Evolutionary conservation across 768 basidiomycete species (phyloP), one percentile per base, ranked within the genome.

Genomic region (Russula virescens): DNA sequence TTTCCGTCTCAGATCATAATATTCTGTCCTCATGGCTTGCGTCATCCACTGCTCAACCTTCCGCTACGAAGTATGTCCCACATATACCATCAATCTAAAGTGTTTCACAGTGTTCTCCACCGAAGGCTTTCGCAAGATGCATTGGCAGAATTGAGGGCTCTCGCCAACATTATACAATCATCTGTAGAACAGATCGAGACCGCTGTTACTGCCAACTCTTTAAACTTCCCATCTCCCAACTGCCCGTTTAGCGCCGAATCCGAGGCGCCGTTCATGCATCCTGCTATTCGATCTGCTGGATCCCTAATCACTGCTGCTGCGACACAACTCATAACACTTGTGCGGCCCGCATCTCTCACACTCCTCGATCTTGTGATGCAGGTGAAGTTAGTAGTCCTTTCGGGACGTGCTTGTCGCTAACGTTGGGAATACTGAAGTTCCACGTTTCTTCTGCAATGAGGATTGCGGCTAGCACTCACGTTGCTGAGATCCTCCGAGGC

Each of bases 221-320:
- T 58, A 40, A 35, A 25, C 13, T 52, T 52, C 26, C 61, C 61
- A 13, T 45, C 49, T 31, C 26, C 61, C 9, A 21, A 43, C 25
- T 26, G 28, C 6, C 42, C 42, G 1, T 62, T 51, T 26, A 58
- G 46, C 21, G 40, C 26, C 25, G 57, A 58, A 7, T 40, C 57
- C 0, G 57, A 58, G 48, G 48, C 57, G 4, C 57, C 57, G 13
- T 47, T 34, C 57, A 58, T 50, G 48, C 23, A 48, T 58, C 56
- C 57, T 8, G 14, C 6, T 10, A 50, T 62, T 18, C 23, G 21
- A 26, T 55, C 61, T 10, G 61, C 61, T 1, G 61, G 55, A 23
- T 56, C 61, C 6, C 18, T 57, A 10, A 62, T 62, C 35, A 58
- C 55, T 7, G 40, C 61, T 1, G 61, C 61, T 1, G 61, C 61